Conservation (phyloP, 1,139 yeast species). For the Kluyveromyces marxianus region DNA sequence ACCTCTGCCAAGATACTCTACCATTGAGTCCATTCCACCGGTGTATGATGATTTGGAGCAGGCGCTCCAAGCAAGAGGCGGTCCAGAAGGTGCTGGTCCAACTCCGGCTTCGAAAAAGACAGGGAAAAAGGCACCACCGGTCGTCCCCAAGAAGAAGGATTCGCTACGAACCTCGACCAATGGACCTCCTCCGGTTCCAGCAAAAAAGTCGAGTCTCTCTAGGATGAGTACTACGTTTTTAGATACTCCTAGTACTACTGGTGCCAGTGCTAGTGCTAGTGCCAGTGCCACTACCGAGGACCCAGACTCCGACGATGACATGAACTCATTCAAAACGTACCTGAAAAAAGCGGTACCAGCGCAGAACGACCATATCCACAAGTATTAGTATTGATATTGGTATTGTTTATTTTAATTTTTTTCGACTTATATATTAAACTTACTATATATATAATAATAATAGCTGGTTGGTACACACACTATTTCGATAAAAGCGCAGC, state of each 20-base stretch:
- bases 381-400: too few relatives aligned
- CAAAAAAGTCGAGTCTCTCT: slow-evolving; percentile 6
- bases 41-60: background rate
- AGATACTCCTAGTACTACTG: slow-evolving; percentile 8
- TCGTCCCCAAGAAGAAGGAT: slow-evolving; percentile 18
- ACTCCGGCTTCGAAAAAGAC: slow-evolving; percentile 1
- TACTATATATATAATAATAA: background rate
- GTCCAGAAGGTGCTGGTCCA: too few relatives aligned
- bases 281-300: slow-evolving; percentile 4
- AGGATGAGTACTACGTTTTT: slow-evolving; percentile 10
- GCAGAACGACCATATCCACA: slow-evolving; percentile 28
- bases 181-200: slow-evolving; percentile 10
- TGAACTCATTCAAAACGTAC: slow-evolving; percentile 33
- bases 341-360: slow-evolving; percentile 34
- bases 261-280: slow-evolving; percentile 7
- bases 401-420: too few relatives aligned
- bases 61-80: background rate
- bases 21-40: slow-evolving; percentile 2
- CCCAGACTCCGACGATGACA: slow-evolving; percentile 13
- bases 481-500: slow-evolving; percentile 59
- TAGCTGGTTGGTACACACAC: too few relatives aligned
- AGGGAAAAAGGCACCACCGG: slow-evolving; percentile 15
- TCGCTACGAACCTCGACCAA: slow-evolving; percentile 14
- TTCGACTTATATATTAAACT: too few relatives aligned
- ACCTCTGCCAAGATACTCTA: slow-evolving; percentile 2